These are phyloP conservation scores for Neoascochyta sp. DNA, from an alignment of 2,329 filamentous ascomycete species.

Conservation along the genomic window DNA sequence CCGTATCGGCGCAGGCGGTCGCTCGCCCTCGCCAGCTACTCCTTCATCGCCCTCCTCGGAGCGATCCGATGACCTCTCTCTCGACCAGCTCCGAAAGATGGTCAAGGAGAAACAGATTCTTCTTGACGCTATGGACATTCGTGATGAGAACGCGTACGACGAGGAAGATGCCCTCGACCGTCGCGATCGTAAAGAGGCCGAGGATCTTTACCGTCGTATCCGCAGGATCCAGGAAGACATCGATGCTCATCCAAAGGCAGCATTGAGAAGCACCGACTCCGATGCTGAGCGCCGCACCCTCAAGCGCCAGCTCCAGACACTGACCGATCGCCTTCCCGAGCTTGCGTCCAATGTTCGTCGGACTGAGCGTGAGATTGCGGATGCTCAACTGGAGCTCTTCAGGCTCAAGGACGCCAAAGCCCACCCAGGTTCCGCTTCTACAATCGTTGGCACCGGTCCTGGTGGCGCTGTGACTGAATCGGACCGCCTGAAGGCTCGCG, in stretches of 20 bases:
- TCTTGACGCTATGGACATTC: constrained; percentile 93
- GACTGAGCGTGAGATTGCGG: constrained; percentile 87
- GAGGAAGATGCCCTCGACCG: constrained; percentile 91
- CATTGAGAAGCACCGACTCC: constrained; percentile 60
- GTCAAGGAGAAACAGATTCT: constrained; percentile 92
- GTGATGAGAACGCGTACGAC: constrained; percentile 83
- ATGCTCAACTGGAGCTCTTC: constrained; percentile 88
- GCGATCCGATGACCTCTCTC: constrained; percentile 70
- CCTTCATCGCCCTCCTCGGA: constrained; percentile 52
- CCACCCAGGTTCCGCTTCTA: constrained; percentile 73
- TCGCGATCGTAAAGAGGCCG: constrained; percentile 83
- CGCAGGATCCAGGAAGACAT: constrained; percentile 92
- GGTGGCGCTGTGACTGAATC: constrained; percentile 88
- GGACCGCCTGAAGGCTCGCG: constrained; percentile 88
- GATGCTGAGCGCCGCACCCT: constrained; percentile 82
- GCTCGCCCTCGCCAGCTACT: constrained; percentile 77
- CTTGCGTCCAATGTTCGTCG: constrained; percentile 87
- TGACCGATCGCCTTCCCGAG: constrained; percentile 87
- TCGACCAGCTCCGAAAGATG: constrained; percentile 88
- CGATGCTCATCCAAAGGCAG: constrained; percentile 80
- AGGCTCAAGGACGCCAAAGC: constrained; percentile 89
- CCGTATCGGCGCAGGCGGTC: constrained; percentile 63
- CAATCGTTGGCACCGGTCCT: constrained; percentile 87
- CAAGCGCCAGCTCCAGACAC: constrained; percentile 81
- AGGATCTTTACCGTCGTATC: constrained; percentile 90